phyloP scores from a whole-genome alignment of 192 early-diverging fungal species.

The Coemansia javaensis region DNA sequence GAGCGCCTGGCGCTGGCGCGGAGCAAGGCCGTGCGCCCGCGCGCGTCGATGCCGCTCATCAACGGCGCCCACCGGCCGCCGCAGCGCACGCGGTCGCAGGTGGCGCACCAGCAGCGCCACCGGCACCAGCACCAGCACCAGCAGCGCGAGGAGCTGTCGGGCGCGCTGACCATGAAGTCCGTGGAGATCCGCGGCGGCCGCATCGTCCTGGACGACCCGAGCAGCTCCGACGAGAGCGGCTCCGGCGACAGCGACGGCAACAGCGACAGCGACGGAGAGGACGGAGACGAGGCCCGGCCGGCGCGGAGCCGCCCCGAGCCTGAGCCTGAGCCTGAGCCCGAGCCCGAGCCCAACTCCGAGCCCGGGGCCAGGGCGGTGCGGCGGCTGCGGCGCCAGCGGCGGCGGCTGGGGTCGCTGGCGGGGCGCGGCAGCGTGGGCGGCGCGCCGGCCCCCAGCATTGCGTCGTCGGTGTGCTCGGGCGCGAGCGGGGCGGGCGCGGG shows the following conservation, averaged over 20 bases:
- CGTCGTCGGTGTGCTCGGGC: constrained; percentile 6
- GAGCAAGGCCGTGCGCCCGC: constrained; percentile 22
- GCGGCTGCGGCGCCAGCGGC: constrained; percentile 1
- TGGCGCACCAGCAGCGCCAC: constrained; percentile 2
- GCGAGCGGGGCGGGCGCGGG: neutral
- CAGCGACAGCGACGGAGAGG: neutral
- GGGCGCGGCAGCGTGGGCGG: neutral
- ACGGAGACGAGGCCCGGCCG: neutral
- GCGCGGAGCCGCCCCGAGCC: too few relatives aligned
- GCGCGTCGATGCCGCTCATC: constrained; percentile 47
- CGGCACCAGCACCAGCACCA: too few relatives aligned
- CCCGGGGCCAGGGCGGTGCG: too few relatives aligned
- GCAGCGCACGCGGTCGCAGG: constrained; percentile 38
- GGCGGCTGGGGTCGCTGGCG: neutral
- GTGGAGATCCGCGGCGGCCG: constrained; percentile 49
- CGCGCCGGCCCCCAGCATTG: constrained; percentile 5
- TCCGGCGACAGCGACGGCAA: constrained; percentile 1
- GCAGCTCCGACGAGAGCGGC: constrained; percentile 25
- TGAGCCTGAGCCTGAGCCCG: too few relatives aligned
- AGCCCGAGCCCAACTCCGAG: too few relatives aligned
- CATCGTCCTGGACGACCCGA: constrained; percentile 44
- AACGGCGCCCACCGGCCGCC: constrained; percentile 14
- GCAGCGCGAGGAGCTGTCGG: constrained; percentile 32
- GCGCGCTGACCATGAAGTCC: constrained; percentile 48
- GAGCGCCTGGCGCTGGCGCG: constrained; percentile 5